A percentile compares a stretch with the other conserved stretches of the same genome.
Conservation (phyloP, 106 monocot genomes). For the Acorus gramineus region DNA sequence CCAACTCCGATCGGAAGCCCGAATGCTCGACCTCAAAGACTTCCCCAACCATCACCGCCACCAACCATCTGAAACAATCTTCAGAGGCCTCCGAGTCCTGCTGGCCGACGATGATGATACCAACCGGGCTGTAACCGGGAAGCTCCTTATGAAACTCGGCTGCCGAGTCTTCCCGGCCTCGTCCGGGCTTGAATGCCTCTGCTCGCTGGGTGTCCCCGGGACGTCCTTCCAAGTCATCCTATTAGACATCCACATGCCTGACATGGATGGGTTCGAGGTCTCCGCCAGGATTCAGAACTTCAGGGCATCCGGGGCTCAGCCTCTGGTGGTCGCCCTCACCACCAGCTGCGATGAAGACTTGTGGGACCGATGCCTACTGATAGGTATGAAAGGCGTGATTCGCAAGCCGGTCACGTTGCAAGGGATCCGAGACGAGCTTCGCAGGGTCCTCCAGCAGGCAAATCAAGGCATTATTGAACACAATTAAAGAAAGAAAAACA, state of each 20-base stretch:
- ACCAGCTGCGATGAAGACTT: constrained; percentile 26
- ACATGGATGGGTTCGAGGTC: constrained; percentile 35
- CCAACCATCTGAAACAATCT: constrained; percentile 9
- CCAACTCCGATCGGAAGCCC: constrained; percentile 17
- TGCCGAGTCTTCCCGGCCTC: constrained; percentile 36
- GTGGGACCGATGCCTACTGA: constrained; percentile 49
- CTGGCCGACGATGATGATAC: constrained; percentile 37
- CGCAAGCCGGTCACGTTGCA: constrained; percentile 38
- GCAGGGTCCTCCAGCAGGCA: constrained; percentile 27
- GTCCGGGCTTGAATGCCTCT: constrained; percentile 35
- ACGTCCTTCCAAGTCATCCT: constrained; percentile 40
- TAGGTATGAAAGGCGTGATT: constrained; percentile 52
- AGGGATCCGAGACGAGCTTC: constrained; percentile 45
- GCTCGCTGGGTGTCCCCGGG: constrained; percentile 12
- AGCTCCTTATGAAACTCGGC: constrained; percentile 52
- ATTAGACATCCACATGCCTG: constrained; percentile 32
- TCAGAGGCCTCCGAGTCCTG: constrained; percentile 49
- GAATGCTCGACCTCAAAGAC: constrained; percentile 11
- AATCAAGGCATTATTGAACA: too few species aligned
- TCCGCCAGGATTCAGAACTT: constrained; percentile 33
- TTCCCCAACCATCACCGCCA: constrained; percentile 1
- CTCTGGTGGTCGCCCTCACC: constrained; percentile 43
- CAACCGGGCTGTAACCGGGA: constrained; percentile 37
- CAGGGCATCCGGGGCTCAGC: constrained; percentile 25
- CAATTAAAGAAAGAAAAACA: too few species aligned